Percentiles rank a stretch among this genome's conserved stretches.
Evolutionary conservation across 352 stramenopile species (phyloP).

Genomic region (Pythium sp.): DNA sequence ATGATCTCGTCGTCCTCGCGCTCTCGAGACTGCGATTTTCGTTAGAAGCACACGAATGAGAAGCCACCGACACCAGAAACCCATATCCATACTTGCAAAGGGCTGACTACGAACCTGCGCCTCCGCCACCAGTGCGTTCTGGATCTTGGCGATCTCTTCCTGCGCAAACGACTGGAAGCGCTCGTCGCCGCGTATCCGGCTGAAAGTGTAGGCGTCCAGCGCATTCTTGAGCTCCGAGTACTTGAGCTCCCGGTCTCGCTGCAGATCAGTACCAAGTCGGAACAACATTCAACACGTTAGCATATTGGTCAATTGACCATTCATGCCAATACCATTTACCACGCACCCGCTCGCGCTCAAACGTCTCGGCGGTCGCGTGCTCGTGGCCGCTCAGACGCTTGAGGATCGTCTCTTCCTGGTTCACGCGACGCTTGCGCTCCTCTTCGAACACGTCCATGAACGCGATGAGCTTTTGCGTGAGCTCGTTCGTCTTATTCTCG

Average conservation of each 20-base stretch:
- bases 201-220: constrained; percentile 69
- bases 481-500: constrained; percentile 84
- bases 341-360: constrained; percentile 59
- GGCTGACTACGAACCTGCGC: constrained; percentile 36
- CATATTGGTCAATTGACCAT: not conserved
- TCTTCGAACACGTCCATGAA: constrained; percentile 90
- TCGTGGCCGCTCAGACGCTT: constrained; percentile 91
- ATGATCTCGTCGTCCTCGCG: constrained; percentile 93
- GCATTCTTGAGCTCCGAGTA: constrained; percentile 69
- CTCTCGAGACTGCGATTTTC: constrained; percentile 56
- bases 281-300: too few relatives aligned
- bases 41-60: not conserved
- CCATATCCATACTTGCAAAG: too few relatives aligned
- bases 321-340: not conserved
- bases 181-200: constrained; percentile 69
- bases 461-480: constrained; percentile 82
- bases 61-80: not conserved
- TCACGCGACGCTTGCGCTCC: constrained; percentile 77
- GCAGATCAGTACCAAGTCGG: not conserved
- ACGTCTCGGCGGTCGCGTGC: constrained; percentile 66
- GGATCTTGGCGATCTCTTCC: constrained; percentile 72
- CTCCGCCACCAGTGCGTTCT: constrained; percentile 72
- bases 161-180: constrained; percentile 70
- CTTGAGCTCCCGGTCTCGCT: constrained; percentile 57
- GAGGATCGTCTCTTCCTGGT: constrained; percentile 87